A percentile compares a stretch with the other conserved stretches of the same genome.
Evolutionary conservation across 2,329 filamentous ascomycete genomes (phyloP).

Genomic region (Pseudogymnoascus sp.): DNA sequence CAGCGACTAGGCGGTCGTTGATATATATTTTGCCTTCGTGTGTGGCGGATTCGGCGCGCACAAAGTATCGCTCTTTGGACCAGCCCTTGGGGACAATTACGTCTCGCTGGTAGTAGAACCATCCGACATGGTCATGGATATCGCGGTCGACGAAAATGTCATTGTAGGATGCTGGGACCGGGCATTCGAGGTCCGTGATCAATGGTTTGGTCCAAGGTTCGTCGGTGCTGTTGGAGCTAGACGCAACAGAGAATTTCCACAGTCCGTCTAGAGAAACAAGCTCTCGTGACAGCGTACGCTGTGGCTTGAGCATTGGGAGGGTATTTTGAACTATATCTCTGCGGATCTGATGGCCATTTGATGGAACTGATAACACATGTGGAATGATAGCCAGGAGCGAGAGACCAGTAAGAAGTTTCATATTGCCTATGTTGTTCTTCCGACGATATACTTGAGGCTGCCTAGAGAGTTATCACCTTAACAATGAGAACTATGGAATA

Average conservation of each 20-base stretch:
- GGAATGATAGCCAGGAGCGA: neutral
- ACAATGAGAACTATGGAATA: neutral
- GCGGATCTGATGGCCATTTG: neutral
- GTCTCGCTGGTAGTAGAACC: constrained; percentile 27
- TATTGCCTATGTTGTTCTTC: neutral
- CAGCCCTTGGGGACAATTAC: constrained; percentile 21
- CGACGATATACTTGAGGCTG: neutral
- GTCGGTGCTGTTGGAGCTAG: neutral
- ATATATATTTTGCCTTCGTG: constrained; percentile 24
- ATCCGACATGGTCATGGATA: constrained; percentile 26
- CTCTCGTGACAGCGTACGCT: constrained; percentile 14
- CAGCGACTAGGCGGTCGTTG: constrained; percentile 21
- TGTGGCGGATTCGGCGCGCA: constrained; percentile 25
- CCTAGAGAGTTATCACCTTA: neutral
- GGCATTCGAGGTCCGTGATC: constrained; percentile 9
- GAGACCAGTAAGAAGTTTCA: constrained; percentile 1
- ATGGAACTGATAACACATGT: neutral
- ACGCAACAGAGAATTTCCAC: constrained; percentile 19
- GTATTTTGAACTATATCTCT: neutral
- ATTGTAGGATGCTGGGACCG: constrained; percentile 23
- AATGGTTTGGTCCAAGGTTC: neutral
- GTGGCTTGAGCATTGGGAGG: constrained; percentile 18
- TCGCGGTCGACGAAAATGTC: constrained; percentile 19
- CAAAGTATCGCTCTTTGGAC: constrained; percentile 16
- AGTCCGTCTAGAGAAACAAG: constrained; percentile 20